Conservation (phyloP, 441 rosid species). For the Mallotus repandus region DNA sequence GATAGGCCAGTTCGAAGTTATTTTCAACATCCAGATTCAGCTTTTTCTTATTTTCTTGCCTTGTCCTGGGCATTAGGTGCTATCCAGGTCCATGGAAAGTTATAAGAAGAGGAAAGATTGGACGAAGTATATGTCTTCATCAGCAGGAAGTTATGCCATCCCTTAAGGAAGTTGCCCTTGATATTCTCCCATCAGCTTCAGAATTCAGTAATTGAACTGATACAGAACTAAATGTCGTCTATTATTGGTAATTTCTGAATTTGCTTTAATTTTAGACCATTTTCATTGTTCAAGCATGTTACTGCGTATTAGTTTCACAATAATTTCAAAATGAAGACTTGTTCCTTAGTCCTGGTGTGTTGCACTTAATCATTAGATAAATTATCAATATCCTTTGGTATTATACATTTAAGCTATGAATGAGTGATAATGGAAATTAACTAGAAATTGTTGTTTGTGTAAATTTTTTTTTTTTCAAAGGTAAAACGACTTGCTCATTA, state of each 20-base stretch:
- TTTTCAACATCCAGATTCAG: neutral
- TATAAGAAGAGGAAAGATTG: conserved; percentile 49
- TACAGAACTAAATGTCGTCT: neutral
- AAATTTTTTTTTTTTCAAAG: too few relatives aligned
- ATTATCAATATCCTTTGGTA: too few relatives aligned
- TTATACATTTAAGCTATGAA: too few relatives aligned
- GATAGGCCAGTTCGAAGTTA: neutral
- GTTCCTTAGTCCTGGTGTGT: too few relatives aligned
- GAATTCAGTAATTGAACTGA: neutral
- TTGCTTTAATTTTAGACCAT: neutral
- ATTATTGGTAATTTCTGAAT: neutral
- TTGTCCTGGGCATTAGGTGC: conserved; percentile 41
- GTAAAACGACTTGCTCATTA: too few relatives aligned
- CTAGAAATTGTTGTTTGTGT: too few relatives aligned
- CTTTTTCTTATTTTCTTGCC: neutral
- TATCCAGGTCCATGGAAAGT: conserved; percentile 98
- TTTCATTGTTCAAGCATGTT: too few relatives aligned
- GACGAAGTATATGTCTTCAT: conserved; percentile 49
- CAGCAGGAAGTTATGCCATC: conserved; percentile 86
- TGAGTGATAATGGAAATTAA: too few relatives aligned
- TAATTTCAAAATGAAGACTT: too few relatives aligned
- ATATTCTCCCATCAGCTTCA: conserved; percentile 67
- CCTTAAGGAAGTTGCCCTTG: conserved; percentile 82
- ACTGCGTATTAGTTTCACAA: too few relatives aligned
- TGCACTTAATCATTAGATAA: too few relatives aligned